phyloP scores from a whole-genome alignment of 371 early-diverging fungal genomes.

The Rhizopus arrhizus region DNA sequence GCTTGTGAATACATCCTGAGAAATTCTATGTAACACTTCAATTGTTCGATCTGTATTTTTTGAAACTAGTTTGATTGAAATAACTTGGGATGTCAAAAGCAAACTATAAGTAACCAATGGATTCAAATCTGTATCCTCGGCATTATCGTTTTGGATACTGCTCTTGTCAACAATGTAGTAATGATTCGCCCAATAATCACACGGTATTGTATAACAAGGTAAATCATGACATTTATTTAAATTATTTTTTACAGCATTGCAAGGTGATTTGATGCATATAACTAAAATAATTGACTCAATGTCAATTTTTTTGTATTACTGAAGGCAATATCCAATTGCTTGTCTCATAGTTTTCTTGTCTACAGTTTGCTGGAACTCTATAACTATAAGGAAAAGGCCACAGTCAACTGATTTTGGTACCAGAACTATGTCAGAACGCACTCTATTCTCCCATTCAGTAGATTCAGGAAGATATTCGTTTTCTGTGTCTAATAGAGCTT shows the following conservation, averaged over 20 bases:
- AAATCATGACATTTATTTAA: slow-evolving; percentile 9
- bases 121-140: slow-evolving; percentile 11
- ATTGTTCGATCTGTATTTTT: slow-evolving; percentile 13
- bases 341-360: slow-evolving; percentile 11
- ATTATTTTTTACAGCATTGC: slow-evolving; percentile 2
- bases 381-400: slow-evolving; percentile 2
- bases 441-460: slow-evolving; percentile 6
- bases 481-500: slow-evolving; percentile 8
- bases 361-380: slow-evolving; percentile 11
- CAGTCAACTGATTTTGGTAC: slow-evolving; percentile 7
- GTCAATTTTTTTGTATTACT: slow-evolving; percentile 10
- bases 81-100: slow-evolving; percentile 10
- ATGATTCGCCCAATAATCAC: slow-evolving; percentile 14
- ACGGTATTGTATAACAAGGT: slow-evolving; percentile 4
- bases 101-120: slow-evolving; percentile 12
- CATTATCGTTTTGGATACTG: slow-evolving; percentile 8
- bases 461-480: slow-evolving; percentile 13
- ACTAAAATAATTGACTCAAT: slow-evolving; percentile 7
- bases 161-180: slow-evolving; percentile 11
- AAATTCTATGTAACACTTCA: slow-evolving; percentile 10
- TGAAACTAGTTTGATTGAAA: slow-evolving; percentile 10
- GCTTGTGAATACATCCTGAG: slow-evolving; percentile 12
- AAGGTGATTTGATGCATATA: slow-evolving; percentile 13
- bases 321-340: slow-evolving; percentile 14
- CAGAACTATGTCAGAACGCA: slow-evolving; percentile 9